Conservation (phyloP, 1,139 yeast species). For the Geotrichum histeridarum region DNA sequence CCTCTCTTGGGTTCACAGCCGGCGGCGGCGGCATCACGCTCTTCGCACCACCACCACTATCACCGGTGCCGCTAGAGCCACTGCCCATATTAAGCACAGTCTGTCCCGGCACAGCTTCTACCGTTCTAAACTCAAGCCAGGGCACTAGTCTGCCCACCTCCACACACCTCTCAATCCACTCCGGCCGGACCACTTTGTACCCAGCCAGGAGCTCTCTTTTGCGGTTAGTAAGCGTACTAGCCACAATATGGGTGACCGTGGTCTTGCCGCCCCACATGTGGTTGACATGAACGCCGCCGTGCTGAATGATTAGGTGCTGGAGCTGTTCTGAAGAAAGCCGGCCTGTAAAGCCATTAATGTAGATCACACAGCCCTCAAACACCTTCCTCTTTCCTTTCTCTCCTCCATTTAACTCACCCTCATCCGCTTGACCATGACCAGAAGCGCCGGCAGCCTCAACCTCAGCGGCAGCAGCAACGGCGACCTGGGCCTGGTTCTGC, state of each 20-base stretch:
- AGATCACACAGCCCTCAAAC: constrained; percentile 59
- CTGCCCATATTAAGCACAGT: neutral
- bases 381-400: constrained; percentile 30
- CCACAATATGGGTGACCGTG: constrained; percentile 77
- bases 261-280: constrained; percentile 59
- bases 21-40: neutral
- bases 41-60: no score
- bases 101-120: constrained; percentile 32
- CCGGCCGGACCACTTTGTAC: constrained; percentile 72
- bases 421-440: neutral
- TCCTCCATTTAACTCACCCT: neutral
- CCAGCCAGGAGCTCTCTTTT: constrained; percentile 61
- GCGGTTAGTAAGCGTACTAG: constrained; percentile 71
- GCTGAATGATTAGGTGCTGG: constrained; percentile 61
- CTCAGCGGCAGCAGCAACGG: constrained; percentile 42
- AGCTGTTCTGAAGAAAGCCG: constrained; percentile 67
- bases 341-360: constrained; percentile 78
- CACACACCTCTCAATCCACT: constrained; percentile 73
- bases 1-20: neutral
- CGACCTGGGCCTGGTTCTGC: constrained; percentile 52
- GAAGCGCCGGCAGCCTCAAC: constrained; percentile 25
- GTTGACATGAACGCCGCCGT: constrained; percentile 56
- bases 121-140: constrained; percentile 65
- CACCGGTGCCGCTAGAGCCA: no score
- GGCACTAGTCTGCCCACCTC: constrained; percentile 46